A percentile compares a stretch with the other conserved stretches of the same genome.
Conservation (phyloP, 176 grass and related monocot species). For the Thinopyrum elongatum region DNA sequence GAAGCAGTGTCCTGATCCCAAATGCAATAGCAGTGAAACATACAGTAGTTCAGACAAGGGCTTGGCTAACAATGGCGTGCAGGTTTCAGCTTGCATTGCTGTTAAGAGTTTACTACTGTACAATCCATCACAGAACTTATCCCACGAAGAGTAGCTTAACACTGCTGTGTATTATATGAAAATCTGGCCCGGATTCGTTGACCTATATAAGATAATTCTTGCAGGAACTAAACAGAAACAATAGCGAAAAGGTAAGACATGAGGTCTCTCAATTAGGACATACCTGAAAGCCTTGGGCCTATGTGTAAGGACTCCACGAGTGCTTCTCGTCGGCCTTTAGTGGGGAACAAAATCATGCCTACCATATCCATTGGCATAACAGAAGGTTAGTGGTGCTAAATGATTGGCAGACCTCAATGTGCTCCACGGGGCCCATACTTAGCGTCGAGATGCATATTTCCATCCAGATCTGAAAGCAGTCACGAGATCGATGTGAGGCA, state of each 20-base stretch:
- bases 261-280: background rate
- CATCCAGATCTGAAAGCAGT: conserved; percentile 36
- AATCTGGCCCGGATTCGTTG: background rate
- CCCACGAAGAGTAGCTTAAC: background rate
- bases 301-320: conserved; percentile 4
- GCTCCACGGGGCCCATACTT: conserved; percentile 29
- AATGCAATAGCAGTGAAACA: background rate
- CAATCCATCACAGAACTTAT: background rate
- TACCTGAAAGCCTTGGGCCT: conserved; percentile 5
- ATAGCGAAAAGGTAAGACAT: background rate
- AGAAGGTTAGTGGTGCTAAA: conserved; percentile 24
- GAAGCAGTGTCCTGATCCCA: background rate
- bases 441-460: conserved; percentile 26
- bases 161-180: background rate
- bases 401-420: conserved; percentile 38
- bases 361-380: conserved; percentile 32
- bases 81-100: background rate
- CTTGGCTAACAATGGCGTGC: background rate
- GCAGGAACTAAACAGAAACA: conserved; percentile 11
- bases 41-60: background rate
- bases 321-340: conserved; percentile 34
- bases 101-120: background rate
- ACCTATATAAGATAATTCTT: conserved; percentile 6
- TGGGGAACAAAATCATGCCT: conserved; percentile 51
- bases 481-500: conserved; percentile 21